phyloP scores from a whole-genome alignment of 2,329 filamentous ascomycete species.

The Cladophialophora carrionii region DNA sequence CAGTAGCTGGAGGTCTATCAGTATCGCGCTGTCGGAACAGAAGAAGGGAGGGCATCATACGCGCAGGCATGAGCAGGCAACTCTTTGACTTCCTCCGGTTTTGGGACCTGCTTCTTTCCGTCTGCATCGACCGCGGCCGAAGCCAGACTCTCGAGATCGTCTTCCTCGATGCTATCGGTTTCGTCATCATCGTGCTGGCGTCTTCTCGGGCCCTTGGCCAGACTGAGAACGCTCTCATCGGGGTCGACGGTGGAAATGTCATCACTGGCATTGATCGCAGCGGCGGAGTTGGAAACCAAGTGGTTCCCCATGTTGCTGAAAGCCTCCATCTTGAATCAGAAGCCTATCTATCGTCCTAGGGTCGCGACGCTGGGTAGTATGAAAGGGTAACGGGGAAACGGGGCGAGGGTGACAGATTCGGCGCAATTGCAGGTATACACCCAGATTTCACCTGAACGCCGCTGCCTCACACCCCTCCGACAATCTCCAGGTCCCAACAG shows the following conservation, averaged over 20 bases:
- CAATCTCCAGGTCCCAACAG: conserved; percentile 24
- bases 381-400: conserved; percentile 9
- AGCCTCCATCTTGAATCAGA: conserved; percentile 69
- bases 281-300: conserved; percentile 78
- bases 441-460: conserved; percentile 22
- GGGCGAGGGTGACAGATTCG: conserved; percentile 20
- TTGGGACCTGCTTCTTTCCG: conserved; percentile 57
- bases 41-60: conserved; percentile 59
- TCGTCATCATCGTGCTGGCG: conserved; percentile 85
- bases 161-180: conserved; percentile 79
- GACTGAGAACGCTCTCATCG: conserved; percentile 78
- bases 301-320: conserved; percentile 89
- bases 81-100: conserved; percentile 70
- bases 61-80: conserved; percentile 94
- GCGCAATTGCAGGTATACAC: conserved; percentile 19
- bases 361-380: not conserved
- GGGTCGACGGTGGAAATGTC: conserved; percentile 74
- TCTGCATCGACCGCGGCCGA: conserved; percentile 79
- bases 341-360: not conserved
- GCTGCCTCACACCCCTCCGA: conserved; percentile 30
- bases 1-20: conserved; percentile 69
- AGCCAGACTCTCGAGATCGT: conserved; percentile 74
- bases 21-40: not conserved
- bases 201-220: conserved; percentile 62
- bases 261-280: conserved; percentile 83